These are phyloP conservation scores for Chrysoporthe austroafricana DNA, from an alignment of 2,329 filamentous ascomycete species.

Conservation along the genomic window DNA sequence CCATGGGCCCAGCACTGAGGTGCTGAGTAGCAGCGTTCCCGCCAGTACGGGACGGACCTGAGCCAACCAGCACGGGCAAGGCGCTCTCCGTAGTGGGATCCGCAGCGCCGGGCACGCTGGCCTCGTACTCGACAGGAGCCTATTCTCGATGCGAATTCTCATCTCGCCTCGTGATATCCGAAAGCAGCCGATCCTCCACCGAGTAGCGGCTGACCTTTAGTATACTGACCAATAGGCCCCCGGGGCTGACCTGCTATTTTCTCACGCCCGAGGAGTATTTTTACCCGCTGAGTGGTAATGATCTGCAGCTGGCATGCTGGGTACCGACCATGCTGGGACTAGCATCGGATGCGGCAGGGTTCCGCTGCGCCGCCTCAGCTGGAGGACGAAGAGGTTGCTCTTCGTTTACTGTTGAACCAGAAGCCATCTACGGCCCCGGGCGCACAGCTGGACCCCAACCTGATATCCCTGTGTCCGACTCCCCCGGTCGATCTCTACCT, in stretches of 20 bases:
- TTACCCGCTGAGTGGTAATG: conserved; percentile 5
- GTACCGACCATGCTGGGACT: conserved; percentile 6
- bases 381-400: conserved; percentile 9
- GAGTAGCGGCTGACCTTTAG: conserved; percentile 1
- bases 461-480: conserved; percentile 6
- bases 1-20: no score
- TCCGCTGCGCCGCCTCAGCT: conserved; percentile 23
- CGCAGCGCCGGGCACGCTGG: not conserved
- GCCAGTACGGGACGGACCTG: conserved; percentile 4
- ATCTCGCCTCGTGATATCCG: not conserved
- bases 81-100: not conserved
- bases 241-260: not conserved
- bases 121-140: not conserved
- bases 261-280: conserved; percentile 1
- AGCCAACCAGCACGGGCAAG: conserved; percentile 1
- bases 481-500: conserved; percentile 15
- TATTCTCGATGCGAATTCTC: not conserved
- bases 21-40: not conserved
- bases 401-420: conserved; percentile 26
- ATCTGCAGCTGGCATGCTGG: conserved; percentile 21
- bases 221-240: conserved; percentile 1
- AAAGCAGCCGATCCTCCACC: conserved; percentile 1
- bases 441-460: conserved; percentile 15
- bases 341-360: conserved; percentile 1
- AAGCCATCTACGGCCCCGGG: conserved; percentile 17